Evolutionary conservation across 1,284 basidiomycete genomes (phyloP).

Genomic region (Malassezia caprae): DNA sequence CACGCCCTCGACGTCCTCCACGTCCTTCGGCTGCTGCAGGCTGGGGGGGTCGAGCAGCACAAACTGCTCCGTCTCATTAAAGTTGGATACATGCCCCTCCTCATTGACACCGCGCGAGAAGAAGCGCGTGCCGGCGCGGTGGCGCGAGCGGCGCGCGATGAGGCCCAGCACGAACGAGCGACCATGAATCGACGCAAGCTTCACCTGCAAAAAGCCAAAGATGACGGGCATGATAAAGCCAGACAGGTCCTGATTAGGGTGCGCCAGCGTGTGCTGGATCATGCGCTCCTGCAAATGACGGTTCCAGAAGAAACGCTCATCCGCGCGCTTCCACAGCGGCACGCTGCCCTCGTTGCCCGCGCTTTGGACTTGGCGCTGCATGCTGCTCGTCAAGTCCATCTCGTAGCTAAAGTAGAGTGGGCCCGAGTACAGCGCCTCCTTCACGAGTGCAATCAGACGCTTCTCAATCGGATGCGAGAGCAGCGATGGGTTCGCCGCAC

Average conservation of each 20-base stretch:
- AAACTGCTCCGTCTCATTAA: slow-evolving; percentile 53
- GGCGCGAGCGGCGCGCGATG: slow-evolving; percentile 82
- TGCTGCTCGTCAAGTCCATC: slow-evolving; percentile 76
- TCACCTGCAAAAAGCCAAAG: slow-evolving; percentile 64
- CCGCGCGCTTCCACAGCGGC: slow-evolving; percentile 63
- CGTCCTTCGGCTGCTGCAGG: slow-evolving; percentile 31
- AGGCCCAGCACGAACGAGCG: slow-evolving; percentile 74
- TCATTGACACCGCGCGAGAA: slow-evolving; percentile 86
- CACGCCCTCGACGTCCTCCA: slow-evolving; percentile 53
- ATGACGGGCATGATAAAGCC: slow-evolving; percentile 69
- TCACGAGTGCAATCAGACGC: slow-evolving; percentile 73
- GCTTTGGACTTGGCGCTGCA: slow-evolving; percentile 68
- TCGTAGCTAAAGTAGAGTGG: slow-evolving; percentile 82
- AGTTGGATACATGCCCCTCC: slow-evolving; percentile 52
- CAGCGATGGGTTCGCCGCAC: slow-evolving; percentile 58
- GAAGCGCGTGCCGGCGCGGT: slow-evolving; percentile 90
- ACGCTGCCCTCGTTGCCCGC: slow-evolving; percentile 51
- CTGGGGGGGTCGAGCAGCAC: slow-evolving; percentile 51
- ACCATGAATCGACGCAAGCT: slow-evolving; percentile 65
- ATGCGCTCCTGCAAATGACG: slow-evolving; percentile 54
- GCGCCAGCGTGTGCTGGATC: slow-evolving; percentile 20
- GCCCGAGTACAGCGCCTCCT: slow-evolving; percentile 70
- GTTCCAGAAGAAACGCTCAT: slow-evolving; percentile 99
- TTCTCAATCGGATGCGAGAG: slow-evolving; percentile 71
- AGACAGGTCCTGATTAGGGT: slow-evolving; percentile 56